Conservation (phyloP, 257 asterid genomes). For the Pogostemon cablin region DNA sequence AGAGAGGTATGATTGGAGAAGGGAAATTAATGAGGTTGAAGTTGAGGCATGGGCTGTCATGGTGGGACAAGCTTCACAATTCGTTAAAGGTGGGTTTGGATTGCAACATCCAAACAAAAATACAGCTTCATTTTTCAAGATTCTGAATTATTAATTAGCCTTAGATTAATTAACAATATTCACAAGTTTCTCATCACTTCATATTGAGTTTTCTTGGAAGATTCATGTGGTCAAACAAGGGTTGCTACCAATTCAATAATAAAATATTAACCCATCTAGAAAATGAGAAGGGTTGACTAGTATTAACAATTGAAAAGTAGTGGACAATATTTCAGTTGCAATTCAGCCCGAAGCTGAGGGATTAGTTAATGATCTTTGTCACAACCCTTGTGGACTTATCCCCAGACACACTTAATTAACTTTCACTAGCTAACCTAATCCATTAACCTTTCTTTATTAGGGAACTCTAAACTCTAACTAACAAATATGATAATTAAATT, state of each 20-base stretch:
- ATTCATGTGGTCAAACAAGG: constrained; percentile 30
- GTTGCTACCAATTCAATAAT: constrained; percentile 4
- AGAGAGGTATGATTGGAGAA: constrained; percentile 11
- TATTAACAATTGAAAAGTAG: background rate
- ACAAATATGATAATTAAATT: too few relatives aligned
- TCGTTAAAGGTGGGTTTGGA: background rate
- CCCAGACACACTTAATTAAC: too few relatives aligned
- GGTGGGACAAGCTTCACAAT: constrained; percentile 39
- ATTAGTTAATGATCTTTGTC: constrained; percentile 5
- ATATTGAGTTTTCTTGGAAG: constrained; percentile 29
- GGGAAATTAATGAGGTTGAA: background rate
- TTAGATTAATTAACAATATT: background rate
- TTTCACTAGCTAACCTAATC: too few relatives aligned
- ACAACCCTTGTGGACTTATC: too few relatives aligned
- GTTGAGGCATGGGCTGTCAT: constrained; percentile 21
- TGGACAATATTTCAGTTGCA: background rate
- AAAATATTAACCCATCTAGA: constrained; percentile 1
- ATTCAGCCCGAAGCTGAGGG: background rate
- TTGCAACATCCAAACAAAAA: constrained; percentile 27
- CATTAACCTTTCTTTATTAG: too few relatives aligned
- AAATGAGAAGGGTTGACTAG: background rate
- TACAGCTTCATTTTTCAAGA: constrained; percentile 4
- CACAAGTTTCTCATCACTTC: constrained; percentile 20
- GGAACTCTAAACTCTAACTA: too few relatives aligned
- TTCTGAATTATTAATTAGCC: too few relatives aligned